phyloP scores from a whole-genome alignment of 257 asterid genomes.

The Perilla frutescens region DNA sequence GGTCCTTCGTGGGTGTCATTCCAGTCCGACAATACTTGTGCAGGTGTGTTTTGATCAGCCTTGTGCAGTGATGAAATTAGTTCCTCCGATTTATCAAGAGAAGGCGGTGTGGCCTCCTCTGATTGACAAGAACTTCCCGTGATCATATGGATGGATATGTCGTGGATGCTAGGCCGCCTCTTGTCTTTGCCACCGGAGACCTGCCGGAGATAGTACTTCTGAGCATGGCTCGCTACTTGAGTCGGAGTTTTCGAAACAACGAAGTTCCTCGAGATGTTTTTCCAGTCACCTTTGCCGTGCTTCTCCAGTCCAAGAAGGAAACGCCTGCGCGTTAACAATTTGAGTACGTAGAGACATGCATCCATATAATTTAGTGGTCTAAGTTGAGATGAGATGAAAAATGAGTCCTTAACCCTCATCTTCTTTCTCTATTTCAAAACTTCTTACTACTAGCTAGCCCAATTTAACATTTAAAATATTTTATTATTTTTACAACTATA shows the following conservation, averaged over 20 bases:
- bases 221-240: conserved; percentile 96
- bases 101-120: conserved; percentile 28
- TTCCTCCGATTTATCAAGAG: conserved; percentile 20
- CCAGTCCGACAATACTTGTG: conserved; percentile 34
- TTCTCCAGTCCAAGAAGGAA: conserved; percentile 71
- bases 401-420: no score
- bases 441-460: no score
- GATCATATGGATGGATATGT: conserved; percentile 51
- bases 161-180: conserved; percentile 86
- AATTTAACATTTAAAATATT: no score
- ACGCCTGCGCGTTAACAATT: conserved; percentile 43
- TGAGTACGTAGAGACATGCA: no score
- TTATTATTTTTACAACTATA: no score
- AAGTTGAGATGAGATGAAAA: no score
- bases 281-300: conserved; percentile 88
- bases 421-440: no score
- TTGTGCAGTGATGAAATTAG: conserved; percentile 33
- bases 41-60: conserved; percentile 21
- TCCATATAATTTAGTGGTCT: no score
- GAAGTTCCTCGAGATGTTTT: conserved; percentile 73
- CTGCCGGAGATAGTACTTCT: conserved; percentile 77
- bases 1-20: conserved; percentile 22
- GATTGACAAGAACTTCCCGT: conserved; percentile 20
- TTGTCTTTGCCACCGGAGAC: conserved; percentile 68
- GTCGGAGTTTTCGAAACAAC: conserved; percentile 78